Base-by-base conservation (phyloP, 495 filamentous ascomycete genomes). In the Podospora pseudoanserina region DNA sequence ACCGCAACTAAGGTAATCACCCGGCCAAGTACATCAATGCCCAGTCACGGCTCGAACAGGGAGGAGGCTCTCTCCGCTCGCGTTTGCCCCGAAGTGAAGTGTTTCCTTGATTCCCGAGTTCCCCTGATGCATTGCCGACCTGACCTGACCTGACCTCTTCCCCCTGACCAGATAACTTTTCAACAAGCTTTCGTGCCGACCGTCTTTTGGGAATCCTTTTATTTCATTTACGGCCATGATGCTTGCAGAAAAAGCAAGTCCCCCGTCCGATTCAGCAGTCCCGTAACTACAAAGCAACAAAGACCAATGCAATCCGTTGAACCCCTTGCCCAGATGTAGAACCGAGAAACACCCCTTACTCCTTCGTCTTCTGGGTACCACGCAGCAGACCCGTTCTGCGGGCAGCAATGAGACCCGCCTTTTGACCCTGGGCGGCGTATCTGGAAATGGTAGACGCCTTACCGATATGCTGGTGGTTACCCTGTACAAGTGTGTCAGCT, bases 381-480 rank as follows among this genome's bases (percentile, higher is more conserved):
- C 95, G 93, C 76, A 99, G 87, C 83, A 99, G 88, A 94, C 95
- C 95, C 79, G 95, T 99, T 86, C 95, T 89, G 83, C 95, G 87
- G 82, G 95, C 95, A 81, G 95, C 95, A 86, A 99, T 99, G 79
- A 97, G 93, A 97, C 95, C 95, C 79, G 96, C 96, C 88, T 99
- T 99, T 88, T 99, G 95, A 91, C 95, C 95, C 82, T 92, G 91
- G 79, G 90, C 90, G 71, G 95, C 95, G 85, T 94, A 97, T 81
- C 95, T 91, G 72, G 92, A 97, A 85, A 99, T 99, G 73, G 95
- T 99, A 54, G 96, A 98, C 70, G 95, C 96, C 87, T 98, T 98
- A 90, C 95, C 95, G 79, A 99, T 99, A 86, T 99, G 95, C 88
- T 99, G 95, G 86, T 99, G 95, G 87, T 99, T 99, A 97, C 95